Evolutionary conservation across 306 rosid genomes (phyloP).

Genomic region (Castanea sativa): DNA sequence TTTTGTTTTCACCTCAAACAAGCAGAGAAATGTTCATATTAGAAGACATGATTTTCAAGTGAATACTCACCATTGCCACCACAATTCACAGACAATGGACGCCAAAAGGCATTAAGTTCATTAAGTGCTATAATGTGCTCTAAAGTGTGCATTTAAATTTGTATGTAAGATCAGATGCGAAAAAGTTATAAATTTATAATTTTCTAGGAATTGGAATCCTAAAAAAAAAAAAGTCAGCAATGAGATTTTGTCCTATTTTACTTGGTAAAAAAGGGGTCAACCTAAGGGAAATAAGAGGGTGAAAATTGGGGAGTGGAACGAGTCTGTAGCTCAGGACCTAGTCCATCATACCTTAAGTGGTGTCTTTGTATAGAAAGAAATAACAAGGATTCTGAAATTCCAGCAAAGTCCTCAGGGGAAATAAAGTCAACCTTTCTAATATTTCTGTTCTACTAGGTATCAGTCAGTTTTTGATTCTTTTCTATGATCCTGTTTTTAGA

Average conservation of each 20-base stretch:
- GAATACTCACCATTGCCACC: neutral
- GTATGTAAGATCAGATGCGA: neutral
- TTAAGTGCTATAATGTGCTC: neutral
- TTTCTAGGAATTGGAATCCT: neutral
- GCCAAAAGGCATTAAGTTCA: neutral
- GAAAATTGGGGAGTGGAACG: neutral
- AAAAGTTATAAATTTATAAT: neutral
- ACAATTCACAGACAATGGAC: neutral
- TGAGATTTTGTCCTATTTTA: neutral
- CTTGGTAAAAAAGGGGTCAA: neutral
- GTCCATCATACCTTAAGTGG: neutral
- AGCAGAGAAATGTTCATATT: neutral
- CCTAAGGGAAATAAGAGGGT: neutral
- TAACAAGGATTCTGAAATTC: neutral
- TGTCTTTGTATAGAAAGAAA: neutral
- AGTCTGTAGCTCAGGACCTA: neutral
- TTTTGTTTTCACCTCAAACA: neutral
- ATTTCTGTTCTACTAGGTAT: neutral
- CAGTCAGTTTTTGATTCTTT: neutral
- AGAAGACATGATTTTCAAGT: neutral
- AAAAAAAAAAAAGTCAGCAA: neutral
- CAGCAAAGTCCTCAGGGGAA: neutral
- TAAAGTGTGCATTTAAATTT: neutral
- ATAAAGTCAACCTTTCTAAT: neutral
- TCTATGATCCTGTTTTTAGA: neutral